Conservation (phyloP, 495 filamentous ascomycete genomes). For the Neurospora africana region DNA sequence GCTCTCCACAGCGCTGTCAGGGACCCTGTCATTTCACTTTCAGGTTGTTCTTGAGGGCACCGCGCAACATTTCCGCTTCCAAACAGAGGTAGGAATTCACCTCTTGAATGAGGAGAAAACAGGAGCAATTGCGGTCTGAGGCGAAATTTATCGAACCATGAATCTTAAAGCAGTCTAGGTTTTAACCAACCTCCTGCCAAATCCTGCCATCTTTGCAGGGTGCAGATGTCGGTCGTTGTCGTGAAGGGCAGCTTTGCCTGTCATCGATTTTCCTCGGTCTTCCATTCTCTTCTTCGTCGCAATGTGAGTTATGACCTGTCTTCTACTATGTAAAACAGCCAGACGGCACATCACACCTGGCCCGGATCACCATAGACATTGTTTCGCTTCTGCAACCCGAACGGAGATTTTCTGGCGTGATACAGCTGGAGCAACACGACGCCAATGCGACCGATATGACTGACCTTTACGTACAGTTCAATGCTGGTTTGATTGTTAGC, state of each 20-base stretch:
- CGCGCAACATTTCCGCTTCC: background rate
- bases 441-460: background rate
- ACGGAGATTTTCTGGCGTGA: background rate
- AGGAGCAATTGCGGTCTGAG: background rate
- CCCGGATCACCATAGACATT: background rate
- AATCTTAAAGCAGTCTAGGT: background rate
- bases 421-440: background rate
- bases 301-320: background rate
- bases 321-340: background rate
- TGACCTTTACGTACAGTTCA: background rate
- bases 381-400: background rate
- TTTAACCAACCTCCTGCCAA: background rate
- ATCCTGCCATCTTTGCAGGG: background rate
- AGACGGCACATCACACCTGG: background rate
- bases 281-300: background rate
- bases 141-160: background rate
- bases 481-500: no score
- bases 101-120: background rate
- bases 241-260: background rate
- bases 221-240: background rate
- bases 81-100: background rate
- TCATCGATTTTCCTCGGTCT: background rate
- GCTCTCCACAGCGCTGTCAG: background rate
- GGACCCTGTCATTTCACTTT: background rate
- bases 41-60: background rate